Evolutionary conservation across 2,329 filamentous ascomycete species (phyloP).

Genomic region (Botrytis hyacinthi): DNA sequence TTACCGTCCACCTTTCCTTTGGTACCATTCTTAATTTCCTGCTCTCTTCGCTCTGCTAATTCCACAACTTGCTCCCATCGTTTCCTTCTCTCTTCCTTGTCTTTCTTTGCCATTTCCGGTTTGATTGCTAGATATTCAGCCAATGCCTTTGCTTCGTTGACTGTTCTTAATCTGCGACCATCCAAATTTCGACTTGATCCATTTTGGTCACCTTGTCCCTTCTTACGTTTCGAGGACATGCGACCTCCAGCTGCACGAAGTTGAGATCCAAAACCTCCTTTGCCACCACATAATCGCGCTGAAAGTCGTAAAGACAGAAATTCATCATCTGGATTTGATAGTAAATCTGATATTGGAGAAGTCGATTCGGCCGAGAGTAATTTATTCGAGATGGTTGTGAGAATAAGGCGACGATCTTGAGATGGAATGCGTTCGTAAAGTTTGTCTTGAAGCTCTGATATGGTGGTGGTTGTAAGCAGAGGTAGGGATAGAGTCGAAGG

Average conservation of each 20-base stretch:
- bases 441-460: conserved; percentile 63
- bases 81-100: conserved; percentile 80
- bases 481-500: conserved; percentile 82
- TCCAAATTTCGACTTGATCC: conserved; percentile 92
- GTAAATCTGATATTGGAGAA: conserved; percentile 58
- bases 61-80: conserved; percentile 89
- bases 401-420: conserved; percentile 60
- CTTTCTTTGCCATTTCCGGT: conserved; percentile 93
- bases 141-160: conserved; percentile 91
- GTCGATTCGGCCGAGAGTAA: conserved; percentile 57
- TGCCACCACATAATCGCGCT: conserved; percentile 81
- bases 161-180: conserved; percentile 82
- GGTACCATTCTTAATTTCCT: conserved; percentile 74
- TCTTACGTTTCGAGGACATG: conserved; percentile 92
- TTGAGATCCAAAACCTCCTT: conserved; percentile 96
- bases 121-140: conserved; percentile 95
- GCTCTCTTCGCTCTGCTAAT: conserved; percentile 75
- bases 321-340: conserved; percentile 56
- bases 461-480: conserved; percentile 60
- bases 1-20: conserved; percentile 76
- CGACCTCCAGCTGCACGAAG: conserved; percentile 93
- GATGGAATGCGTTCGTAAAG: conserved; percentile 62
- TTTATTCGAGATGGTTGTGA: conserved; percentile 80
- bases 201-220: conserved; percentile 76
- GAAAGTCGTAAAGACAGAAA: conserved; percentile 82